Evolutionary conservation across 108 stramenopile species (phyloP), one percentile per base, ranked within the genome.

Genomic region (Fragilariopsis cylindrus): DNA sequence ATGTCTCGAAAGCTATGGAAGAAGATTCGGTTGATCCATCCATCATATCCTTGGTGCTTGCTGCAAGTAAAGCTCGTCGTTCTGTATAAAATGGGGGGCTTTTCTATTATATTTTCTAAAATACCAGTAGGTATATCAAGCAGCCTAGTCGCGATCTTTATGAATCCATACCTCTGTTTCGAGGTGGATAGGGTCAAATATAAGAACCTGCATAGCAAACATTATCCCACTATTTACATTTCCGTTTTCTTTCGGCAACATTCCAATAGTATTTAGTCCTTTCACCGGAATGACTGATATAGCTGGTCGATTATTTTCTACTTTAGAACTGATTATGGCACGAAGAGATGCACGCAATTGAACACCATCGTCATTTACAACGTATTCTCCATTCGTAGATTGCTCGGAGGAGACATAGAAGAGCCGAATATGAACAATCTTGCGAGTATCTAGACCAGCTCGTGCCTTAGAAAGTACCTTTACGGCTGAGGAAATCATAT

Each of bases 121-220:
- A 52, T 52, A 13, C 9, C 13, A 52, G 50, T 13, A 13, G 50
- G 13, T 13, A 13, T 52, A 52, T 52, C 1, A 52, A 46, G 42
- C 56, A 42, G 45, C 7, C 18, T 73, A 75, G 57, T 57, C 66
- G 30, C 72, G 71, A 48, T 76, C 69, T 42, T 76, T 76, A 15
- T 63, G 76, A 21, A 76, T 76, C 76, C 76, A 76, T 39, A 81
- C 76, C 70, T 91, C 89, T 2, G 88, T 91, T 79, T 95, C 90
- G 65, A 91, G 79, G 21, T 83, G 85, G 43, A 87, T 75, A 21
- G 86, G 79, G 76, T 95, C 90, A 39, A 82, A 50, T 6, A 85
- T 30, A 65, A 83, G 39, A 30, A 84, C 78, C 76, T 92, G 93
- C 78, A 92, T 89, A 3, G 89, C 88, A 8, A 90, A 48, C 6